Evolutionary conservation across 352 stramenopile genomes (phyloP), one percentile per base, ranked within the genome.

Genomic region (Pythium rhizo-oryzae): DNA sequence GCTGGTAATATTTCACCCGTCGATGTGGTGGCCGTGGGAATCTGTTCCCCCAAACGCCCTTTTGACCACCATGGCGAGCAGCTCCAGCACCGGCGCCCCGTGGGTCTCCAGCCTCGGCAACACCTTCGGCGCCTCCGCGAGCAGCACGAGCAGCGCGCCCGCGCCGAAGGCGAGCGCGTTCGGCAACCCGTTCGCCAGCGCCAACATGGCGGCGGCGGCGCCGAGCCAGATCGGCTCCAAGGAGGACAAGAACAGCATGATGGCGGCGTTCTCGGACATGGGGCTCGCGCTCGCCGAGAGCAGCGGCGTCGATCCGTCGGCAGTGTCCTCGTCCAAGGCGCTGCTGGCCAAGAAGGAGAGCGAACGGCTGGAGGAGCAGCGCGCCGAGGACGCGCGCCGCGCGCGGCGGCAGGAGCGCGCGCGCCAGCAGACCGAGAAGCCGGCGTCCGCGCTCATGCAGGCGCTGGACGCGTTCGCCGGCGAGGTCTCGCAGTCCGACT

Each of bases 391-490:
- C 15, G 59, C 78, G 8, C 69, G 60, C 23, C 46, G 25, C 2
- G 74, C 65, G 16, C 77, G 78, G 49, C 78, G 70, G 52, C 71
- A 83, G 47, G 52, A 81, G 47, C 44, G 71, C 78, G 39, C n/a
- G 21, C 50, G 55, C 30, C 16, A 55, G 25, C 15, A 53, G 25
- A 37, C 75, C 50, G 47, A 62, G 9, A 57, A 72, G 55, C 64
- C 81, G 43, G 72, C 76, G 43, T 81, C 81, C 1, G 84, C 82
- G 43, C 71, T 92, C 52, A 79, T 71, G 57, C 84, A 92, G 63
- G 82, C 84, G 4, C 61, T 92, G n/a, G 79, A 77, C 18, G 63
- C 79, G 24, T 92, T 92, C 56, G 81, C 85, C 12, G 62, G 76
- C 19, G 84, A 92, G 57, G 51, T 89, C 37, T 73, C 82, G 43